Evolutionary conservation across 345 rosid genomes (phyloP), one percentile per base, ranked within the genome.

Genomic region (Adansonia digitata): DNA sequence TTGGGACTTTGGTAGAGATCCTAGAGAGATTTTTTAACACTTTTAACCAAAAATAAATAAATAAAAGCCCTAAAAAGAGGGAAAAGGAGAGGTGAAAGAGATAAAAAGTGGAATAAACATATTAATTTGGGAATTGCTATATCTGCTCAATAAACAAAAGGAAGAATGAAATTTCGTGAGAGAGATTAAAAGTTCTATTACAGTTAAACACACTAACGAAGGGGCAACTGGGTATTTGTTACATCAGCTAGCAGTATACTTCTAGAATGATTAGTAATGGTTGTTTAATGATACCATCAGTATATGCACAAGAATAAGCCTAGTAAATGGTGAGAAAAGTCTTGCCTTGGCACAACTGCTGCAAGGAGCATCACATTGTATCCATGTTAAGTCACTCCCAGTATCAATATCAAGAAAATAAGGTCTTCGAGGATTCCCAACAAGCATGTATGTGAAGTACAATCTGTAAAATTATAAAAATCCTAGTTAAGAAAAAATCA

Each of bases 311-410:
- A 52, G 52, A 43, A 22, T 20, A 37, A 40, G 46, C 45, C 37
- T 22, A 64, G 39, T 34, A 31, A 34, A 5, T 14, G 31, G 34
- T 29, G 18, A 46, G 65, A 61, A 73, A 29, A 45, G 69, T 6
- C 51, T 74, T 85, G 92, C 98, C 97, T 91, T 92, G 62, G 97
- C 97, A 69, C 97, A 92, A 80, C 95, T 92, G 76, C 83, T 68
- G 72, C 98, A 94, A 53, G 98, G 97, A 60, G 98, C 98, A 73
- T 92, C 98, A 46, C 98, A 94, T 24, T 94, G 98, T 71, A 94
- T 82, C 98, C 98, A 94, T 68, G 97, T 86, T 84, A 94, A 85
- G 82, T 88, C 98, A 83, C 97, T 94, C 69, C 95, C 97, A 48
- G 98, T 92, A 81, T 94, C 98, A 48, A 94, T 77, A 84, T 94